Evolutionary conservation across 164 flowering plant species (phyloP), one percentile per base, ranked within the genome.

Genomic region (Chloranthus sessilifolius): DNA sequence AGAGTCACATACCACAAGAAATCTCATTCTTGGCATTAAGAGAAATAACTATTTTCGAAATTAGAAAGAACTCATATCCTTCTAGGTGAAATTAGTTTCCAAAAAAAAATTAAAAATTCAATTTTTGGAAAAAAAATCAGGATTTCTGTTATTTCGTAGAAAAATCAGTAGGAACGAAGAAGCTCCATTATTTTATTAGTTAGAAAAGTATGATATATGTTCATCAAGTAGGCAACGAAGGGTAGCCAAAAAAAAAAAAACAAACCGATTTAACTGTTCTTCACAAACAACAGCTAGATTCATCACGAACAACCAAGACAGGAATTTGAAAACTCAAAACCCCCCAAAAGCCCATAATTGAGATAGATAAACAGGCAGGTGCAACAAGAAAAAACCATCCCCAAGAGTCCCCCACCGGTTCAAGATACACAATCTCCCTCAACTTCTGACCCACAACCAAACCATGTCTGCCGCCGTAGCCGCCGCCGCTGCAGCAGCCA

Each of bases 401-500:
- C n/a, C n/a, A n/a, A n/a, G n/a, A n/a, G n/a, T n/a, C n/a, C n/a
- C n/a, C n/a, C n/a, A n/a, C n/a, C n/a, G n/a, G 8, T 12, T 23
- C 15, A 7, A 14, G 16, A 44, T 8, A 6, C 8, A 4, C n/a
- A 25, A 45, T 12, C 20, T 27, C 14, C 3, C 19, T 7, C 10
- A 7, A 14, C 7, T 12, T 23, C 1, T 27, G 5, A n/a, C 9
- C 2, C 14, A 16, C 5, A 9, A 19, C 3, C 40, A 4, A 0
- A 10, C 19, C 47, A 41, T 41, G 47, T 53, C 57, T 5, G 43
- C 35, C 17, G 17, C 35, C 4, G 37, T 26, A 3, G 34, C 30
- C 15, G 31, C 31, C 16, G 30, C 35, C 35, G 50, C 55, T 14
- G 60, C 62, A 4, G 42, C 53, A 7, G 43, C 59, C 15, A 46